Evolutionary conservation across 1,284 basidiomycete species (phyloP), one percentile per base, ranked within the genome.

Genomic region (Puccinia novopanici): DNA sequence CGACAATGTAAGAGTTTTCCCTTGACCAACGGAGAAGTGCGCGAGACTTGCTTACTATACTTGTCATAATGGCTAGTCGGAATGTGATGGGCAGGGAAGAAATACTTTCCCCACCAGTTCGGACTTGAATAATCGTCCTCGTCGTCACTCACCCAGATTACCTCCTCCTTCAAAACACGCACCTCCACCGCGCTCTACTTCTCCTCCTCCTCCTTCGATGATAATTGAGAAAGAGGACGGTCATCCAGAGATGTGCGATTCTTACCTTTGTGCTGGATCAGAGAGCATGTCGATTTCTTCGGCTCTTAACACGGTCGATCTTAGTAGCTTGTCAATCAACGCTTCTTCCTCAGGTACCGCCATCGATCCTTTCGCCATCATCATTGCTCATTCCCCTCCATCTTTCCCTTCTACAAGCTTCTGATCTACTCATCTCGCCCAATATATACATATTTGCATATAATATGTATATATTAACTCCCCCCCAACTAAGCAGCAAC

Each of bases 331-430:
- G 27, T 52, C 68, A 0, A 27, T 71, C 68, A 52, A 52, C 22
- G 45, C 68, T 52, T 37, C 63, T 22, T 24, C 63, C 12, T 67
- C 63, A 67, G 63, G 63, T 67, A 67, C 63, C 63, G 68, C 48
- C 48, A 50, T 71, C 68, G 68, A 71, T 52, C 68, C 68, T 71
- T 71, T 34, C 24, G 27, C 3, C 15, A 71, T 54, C 48, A 52
- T 71, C 24, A n/a, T 50, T 50, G 42, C 67, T 50, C n/a, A 50
- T 71, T 52, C 68, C 22, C 34, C 48, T 34, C 45, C 19, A 24
- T 54, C 48, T 52, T 40, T 45, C 8, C n/a, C 63, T 13, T 48
- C n/a, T 42, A 22, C 5, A 13, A 8, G 15, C 30, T 15, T 42
- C 37, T 22, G 24, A 19, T 1, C 8, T 12, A 40, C 8, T 2